These are phyloP conservation scores for Euphrasia confusa DNA, from an alignment of 257 asterid species.

Conservation along the genomic window DNA sequence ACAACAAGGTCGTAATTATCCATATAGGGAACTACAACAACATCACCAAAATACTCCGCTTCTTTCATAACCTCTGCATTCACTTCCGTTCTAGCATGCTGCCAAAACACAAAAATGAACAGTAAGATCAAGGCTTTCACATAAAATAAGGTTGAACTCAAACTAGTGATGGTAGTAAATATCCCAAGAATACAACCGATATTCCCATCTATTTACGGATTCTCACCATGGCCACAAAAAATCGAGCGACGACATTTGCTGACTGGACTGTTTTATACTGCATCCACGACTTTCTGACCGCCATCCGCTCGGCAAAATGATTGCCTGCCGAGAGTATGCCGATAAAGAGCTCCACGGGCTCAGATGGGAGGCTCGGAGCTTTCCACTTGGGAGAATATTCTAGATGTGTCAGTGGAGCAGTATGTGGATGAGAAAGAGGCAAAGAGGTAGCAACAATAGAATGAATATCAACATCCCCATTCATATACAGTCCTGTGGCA, in stretches of 20 bases:
- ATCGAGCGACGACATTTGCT: constrained; percentile 62
- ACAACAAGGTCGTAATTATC: constrained; percentile 96
- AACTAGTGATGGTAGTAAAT: background rate
- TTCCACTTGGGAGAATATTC: constrained; percentile 70
- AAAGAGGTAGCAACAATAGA: constrained; percentile 74
- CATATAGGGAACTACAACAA: constrained; percentile 88
- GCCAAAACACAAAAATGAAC: constrained; percentile 29
- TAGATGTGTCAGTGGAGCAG: constrained; percentile 66
- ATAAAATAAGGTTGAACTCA: background rate
- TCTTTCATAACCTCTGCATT: constrained; percentile 85
- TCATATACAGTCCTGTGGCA: constrained; percentile 72
- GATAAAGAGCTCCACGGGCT: constrained; percentile 73
- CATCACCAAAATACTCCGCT: constrained; percentile 84
- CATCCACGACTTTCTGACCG: constrained; percentile 94
- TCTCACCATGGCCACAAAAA: constrained; percentile 91
- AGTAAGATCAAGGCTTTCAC: constrained; percentile 7
- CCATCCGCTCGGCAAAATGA: constrained; percentile 97
- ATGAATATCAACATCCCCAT: constrained; percentile 74
- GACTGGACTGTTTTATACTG: constrained; percentile 62
- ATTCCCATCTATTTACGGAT: constrained; percentile 20
- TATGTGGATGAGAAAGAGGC: constrained; percentile 79
- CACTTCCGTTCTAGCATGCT: constrained; percentile 87
- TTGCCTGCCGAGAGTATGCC: constrained; percentile 95
- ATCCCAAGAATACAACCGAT: constrained; percentile 14
- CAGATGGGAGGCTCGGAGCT: constrained; percentile 58